Base-by-base conservation (phyloP, 257 asterid species). In the Avicennia marina region DNA sequence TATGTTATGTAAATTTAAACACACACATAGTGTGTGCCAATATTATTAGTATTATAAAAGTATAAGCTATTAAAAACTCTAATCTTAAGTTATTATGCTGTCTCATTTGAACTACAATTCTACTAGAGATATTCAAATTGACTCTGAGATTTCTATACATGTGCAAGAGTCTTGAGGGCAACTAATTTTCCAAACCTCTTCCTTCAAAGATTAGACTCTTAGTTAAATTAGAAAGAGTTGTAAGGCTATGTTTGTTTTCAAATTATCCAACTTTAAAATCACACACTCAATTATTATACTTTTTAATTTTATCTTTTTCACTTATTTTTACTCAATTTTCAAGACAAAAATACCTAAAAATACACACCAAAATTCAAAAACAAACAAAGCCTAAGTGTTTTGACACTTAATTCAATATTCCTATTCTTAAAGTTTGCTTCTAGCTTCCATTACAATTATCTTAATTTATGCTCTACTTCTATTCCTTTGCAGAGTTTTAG, bases 161-260 rank as follows among this genome's bases (percentile, higher is more conserved):
- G 13, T 36, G 67, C 85, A 91, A 96, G 82, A 91, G 91, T 69
- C 81, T 87, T 43, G 98, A 91, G 72, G 96, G 89, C 43, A 88
- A 88, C 63, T 74, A 24, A 6, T 81, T 88, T 74, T 78, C 89
- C 25, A 95, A 95, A 63, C 52, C 74, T 6, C 68, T 91, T 76
- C 95, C 96, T 52, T 66, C 80, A 9, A 79, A 81, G 15, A 80
- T 91, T 39, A 87, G 90, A 53, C 72, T 39, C 45, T 66, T 84
- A 75, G 72, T 73, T 67, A 85, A 89, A 64, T 50, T 89, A 63
- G 80, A 73, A 52, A 89, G 84, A 64, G n/a, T 63, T 89, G 95
- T 89, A 78, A n/a, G n/a, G n/a, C n/a, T n/a, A n/a, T n/a, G n/a
- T n/a, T n/a, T n/a, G n/a, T n/a, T n/a, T n/a, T n/a, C n/a, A n/a